Evolutionary conservation across 2,329 filamentous ascomycete genomes (phyloP).

Genomic region (Arthrobotrys musiformis): DNA sequence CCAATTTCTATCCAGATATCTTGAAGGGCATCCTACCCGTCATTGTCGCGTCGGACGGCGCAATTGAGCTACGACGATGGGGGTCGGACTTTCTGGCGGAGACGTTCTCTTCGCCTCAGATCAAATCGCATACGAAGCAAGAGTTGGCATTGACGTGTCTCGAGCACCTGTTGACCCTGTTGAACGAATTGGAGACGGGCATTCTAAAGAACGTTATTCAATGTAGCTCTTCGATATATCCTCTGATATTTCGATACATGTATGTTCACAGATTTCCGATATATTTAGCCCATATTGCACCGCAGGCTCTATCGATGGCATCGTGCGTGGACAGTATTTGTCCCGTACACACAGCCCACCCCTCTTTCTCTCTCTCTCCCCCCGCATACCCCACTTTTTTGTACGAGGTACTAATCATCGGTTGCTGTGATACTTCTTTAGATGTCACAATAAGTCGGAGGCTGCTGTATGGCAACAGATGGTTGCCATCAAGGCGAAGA

Average conservation of each 20-base stretch:
- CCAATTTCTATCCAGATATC: constrained; percentile 89
- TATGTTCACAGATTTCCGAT: constrained; percentile 67
- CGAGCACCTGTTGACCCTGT: constrained; percentile 76
- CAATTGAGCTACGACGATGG: constrained; percentile 88
- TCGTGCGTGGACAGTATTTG: background rate
- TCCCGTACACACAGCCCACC: background rate
- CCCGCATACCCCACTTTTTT: constrained; percentile 1
- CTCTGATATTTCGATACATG: constrained; percentile 91
- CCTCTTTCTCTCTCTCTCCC: constrained; percentile 9
- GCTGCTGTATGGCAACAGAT: constrained; percentile 86
- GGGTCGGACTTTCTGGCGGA: constrained; percentile 95
- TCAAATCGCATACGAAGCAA: constrained; percentile 80
- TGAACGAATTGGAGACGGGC: constrained; percentile 79
- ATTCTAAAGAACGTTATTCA: constrained; percentile 89
- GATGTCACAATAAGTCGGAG: constrained; percentile 87
- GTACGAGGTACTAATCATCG: constrained; percentile 55
- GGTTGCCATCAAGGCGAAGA: constrained; percentile 85
- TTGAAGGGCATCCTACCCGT: constrained; percentile 93
- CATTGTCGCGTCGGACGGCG: constrained; percentile 76
- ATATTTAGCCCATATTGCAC: constrained; percentile 1
- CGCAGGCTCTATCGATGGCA: constrained; percentile 1
- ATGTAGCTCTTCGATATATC: constrained; percentile 90
- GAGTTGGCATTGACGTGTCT: constrained; percentile 80
- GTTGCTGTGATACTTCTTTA: constrained; percentile 64
- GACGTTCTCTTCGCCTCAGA: constrained; percentile 90